Conservation (phyloP, 306 rosid species). For the Citrullus colocynthis region DNA sequence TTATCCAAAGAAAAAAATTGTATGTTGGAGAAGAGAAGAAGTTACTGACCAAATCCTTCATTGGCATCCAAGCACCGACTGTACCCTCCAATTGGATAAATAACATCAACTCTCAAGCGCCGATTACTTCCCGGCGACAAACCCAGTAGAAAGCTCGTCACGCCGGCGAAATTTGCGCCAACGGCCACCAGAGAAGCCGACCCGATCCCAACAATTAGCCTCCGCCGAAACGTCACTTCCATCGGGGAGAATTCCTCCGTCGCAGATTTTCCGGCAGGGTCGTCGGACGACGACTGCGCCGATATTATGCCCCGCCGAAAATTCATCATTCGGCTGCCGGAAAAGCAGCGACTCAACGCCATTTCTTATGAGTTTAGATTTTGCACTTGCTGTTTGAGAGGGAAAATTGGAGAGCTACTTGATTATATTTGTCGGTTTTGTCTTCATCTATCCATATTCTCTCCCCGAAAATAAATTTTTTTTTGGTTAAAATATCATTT, state of each 20-base stretch:
- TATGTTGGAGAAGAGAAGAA: not conserved
- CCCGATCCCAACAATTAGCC: constrained; percentile 50
- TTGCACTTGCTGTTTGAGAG: constrained; percentile 8
- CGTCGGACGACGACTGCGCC: constrained; percentile 10
- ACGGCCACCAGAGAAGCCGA: constrained; percentile 73
- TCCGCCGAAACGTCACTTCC: constrained; percentile 42
- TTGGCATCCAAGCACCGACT: constrained; percentile 63
- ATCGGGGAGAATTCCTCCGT: constrained; percentile 44
- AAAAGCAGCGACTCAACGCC: constrained; percentile 9
- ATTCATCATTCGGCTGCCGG: constrained; percentile 21
- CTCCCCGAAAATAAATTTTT: no score
- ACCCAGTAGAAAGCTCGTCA: constrained; percentile 61
- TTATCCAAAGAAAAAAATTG: not conserved
- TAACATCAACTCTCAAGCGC: constrained; percentile 48
- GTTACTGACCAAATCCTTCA: constrained; percentile 65
- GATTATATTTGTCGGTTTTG: not conserved
- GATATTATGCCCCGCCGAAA: not conserved
- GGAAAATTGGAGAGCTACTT: not conserved
- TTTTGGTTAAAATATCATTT: no score
- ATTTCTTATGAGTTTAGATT: not conserved
- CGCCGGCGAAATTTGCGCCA: constrained; percentile 74
- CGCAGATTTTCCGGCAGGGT: constrained; percentile 12
- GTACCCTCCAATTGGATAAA: constrained; percentile 64
- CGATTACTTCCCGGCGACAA: constrained; percentile 57
- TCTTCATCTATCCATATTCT: not conserved